These are phyloP conservation scores for Myxozyma neotropica DNA, from an alignment of 805 yeast genomes.

Conservation along the genomic window DNA sequence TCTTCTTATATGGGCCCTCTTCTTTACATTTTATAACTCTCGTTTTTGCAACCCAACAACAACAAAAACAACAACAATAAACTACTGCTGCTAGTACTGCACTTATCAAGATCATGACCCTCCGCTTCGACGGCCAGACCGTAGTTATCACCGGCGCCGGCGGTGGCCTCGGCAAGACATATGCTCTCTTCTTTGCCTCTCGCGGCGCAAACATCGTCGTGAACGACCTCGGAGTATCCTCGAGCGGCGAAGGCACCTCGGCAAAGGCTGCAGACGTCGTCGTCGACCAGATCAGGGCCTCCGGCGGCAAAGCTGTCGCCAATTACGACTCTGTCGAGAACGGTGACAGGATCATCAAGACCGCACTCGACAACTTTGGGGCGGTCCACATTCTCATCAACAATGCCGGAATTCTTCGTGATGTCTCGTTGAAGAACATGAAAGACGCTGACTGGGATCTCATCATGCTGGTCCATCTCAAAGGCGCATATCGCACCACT, in stretches of 20 bases:
- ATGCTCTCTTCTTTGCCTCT: constrained; percentile 82
- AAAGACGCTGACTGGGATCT: constrained; percentile 72
- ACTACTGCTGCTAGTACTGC: no score
- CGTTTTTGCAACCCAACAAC: no score
- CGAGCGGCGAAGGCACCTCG: constrained; percentile 69
- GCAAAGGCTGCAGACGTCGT: constrained; percentile 77
- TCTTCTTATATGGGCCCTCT: not conserved
- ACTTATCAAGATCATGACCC: not conserved
- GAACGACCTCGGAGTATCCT: constrained; percentile 87
- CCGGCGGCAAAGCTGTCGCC: constrained; percentile 88
- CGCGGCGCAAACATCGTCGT: constrained; percentile 96
- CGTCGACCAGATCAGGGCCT: constrained; percentile 69
- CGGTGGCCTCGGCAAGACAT: constrained; percentile 90
- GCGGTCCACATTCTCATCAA: constrained; percentile 85
- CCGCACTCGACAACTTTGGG: constrained; percentile 85
- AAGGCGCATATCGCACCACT: constrained; percentile 83
- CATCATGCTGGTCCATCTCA: constrained; percentile 84
- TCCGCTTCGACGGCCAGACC: constrained; percentile 75
- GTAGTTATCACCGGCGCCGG: constrained; percentile 97
- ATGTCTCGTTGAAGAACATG: constrained; percentile 85
- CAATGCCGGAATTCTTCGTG: constrained; percentile 94
- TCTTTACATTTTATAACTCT: not conserved
- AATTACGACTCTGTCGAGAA: constrained; percentile 88
- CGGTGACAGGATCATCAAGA: constrained; percentile 80
- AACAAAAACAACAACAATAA: no score